Conservation (phyloP, 148 eudicot species). For the Rhododendron williamsianum region DNA sequence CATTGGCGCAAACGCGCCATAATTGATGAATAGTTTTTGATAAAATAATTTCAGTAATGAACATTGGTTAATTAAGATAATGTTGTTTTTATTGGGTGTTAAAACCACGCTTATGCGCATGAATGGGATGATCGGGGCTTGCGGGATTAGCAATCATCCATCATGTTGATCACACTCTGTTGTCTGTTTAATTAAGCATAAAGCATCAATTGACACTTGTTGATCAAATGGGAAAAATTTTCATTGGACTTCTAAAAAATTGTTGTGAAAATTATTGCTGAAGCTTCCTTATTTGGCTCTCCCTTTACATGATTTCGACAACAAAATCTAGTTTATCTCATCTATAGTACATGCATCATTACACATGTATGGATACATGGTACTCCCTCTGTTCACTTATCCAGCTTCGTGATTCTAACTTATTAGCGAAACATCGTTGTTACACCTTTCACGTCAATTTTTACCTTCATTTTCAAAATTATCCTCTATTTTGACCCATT, state of each 20-base stretch:
- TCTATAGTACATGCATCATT: background rate
- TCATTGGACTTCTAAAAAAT: background rate
- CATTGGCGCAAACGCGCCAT: background rate
- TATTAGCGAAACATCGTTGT: no score
- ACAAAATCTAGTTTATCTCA: background rate
- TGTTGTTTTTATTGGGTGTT: background rate
- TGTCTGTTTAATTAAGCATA: background rate
- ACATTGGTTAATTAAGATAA: background rate
- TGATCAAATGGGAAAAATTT: background rate
- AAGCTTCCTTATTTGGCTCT: background rate
- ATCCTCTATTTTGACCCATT: no score
- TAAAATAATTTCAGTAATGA: background rate
- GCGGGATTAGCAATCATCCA: slow-evolving; percentile 10
- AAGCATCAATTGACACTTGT: background rate
- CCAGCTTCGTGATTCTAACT: no score
- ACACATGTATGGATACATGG: background rate
- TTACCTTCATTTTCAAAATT: no score
- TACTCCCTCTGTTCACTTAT: no score
- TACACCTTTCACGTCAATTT: no score
- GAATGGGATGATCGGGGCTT: slow-evolving; percentile 9
- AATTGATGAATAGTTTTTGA: background rate
- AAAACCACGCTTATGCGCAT: slow-evolving; percentile 13
- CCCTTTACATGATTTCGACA: background rate
- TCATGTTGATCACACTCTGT: slow-evolving; percentile 7
- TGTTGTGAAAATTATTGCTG: background rate